Evolutionary conservation across 2,329 filamentous ascomycete species (phyloP).

Genomic region (Colletotrichum phormii): DNA sequence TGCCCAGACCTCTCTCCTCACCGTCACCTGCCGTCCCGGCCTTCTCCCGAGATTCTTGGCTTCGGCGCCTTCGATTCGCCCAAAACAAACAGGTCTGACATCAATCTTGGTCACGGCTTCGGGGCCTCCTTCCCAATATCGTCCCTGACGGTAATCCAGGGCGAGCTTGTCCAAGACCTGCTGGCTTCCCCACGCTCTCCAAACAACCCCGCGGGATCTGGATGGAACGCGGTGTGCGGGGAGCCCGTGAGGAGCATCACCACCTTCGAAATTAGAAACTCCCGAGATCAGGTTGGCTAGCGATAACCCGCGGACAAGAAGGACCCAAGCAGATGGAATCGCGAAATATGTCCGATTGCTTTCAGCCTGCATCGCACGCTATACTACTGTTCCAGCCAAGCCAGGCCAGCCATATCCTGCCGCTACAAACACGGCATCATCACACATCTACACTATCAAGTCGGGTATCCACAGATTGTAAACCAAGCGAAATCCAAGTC

Average conservation of each 20-base stretch:
- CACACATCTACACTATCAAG: not conserved
- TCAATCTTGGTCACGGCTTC: slow-evolving; percentile 19
- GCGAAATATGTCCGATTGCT: slow-evolving; percentile 33
- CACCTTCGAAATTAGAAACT: not conserved
- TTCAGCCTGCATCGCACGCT: slow-evolving; percentile 5
- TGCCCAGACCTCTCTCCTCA: slow-evolving; percentile 1
- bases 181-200: not conserved
- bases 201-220: slow-evolving; percentile 1
- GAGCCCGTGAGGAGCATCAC: not conserved
- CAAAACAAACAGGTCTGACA: slow-evolving; percentile 12
- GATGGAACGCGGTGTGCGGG: slow-evolving; percentile 1
- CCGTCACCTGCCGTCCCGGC: not conserved
- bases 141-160: not conserved
- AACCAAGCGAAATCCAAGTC: slow-evolving; percentile 27
- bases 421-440: slow-evolving; percentile 10
- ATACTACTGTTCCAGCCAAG: not conserved
- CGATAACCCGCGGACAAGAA: not conserved
- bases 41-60: slow-evolving; percentile 2
- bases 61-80: not conserved
- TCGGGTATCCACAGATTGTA: slow-evolving; percentile 33
- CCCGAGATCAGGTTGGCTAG: not conserved
- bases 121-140: slow-evolving; percentile 12
- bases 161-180: not conserved
- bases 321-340: not conserved
- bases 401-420: not conserved